Base-by-base conservation (phyloP, 208 protist genomes). In the Acanthamoeba castellanii region DNA sequence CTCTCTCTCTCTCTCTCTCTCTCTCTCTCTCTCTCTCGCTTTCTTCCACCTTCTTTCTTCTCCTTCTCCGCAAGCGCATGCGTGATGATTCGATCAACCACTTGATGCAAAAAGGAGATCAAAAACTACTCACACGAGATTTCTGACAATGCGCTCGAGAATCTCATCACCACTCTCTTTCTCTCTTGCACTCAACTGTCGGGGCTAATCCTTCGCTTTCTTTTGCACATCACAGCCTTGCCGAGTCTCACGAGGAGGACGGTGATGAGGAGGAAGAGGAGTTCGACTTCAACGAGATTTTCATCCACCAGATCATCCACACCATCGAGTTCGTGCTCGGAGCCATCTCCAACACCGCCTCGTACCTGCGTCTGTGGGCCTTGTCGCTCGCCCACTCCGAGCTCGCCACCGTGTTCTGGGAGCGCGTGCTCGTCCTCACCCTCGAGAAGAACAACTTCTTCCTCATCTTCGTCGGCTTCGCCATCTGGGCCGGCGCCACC, bases 341-440 rank as follows among this genome's bases (percentile, higher is more conserved):
- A 34, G 98, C 97, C 95, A 99, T 99, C 74, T 99, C 99, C 14
- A 99, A 99, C 97, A 99, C 99, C 34, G 99, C 99, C 11, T 99
- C 99, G 20, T 99, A 99, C 96, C 98, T 99, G 13, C 98, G 99
- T 97, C 98, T 99, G n/a, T 99, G 99, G 99, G 99, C 99, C 30
- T 98, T 99, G 16, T 99, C 99, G 4, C 98, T 99, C 9, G 99
- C 99, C 25, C 99, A 99, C 97, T 99, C 99, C 0, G 96, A 97
- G 76, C 78, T 97, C 13, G 94, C 95, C 14, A 90, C 57, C 55
- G 96, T 98, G 74, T 97, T 97, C 74, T 97, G 95, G 96, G 94
- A 97, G 76, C 57, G 92, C 52, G 92, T 98, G 9, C 72, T 98
- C 70, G 82, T 70, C 47, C 37, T 85, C 34, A 90, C 27, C 64